Evolutionary conservation across 2,329 filamentous ascomycete species (phyloP).

Genomic region (Fusarium protoensiforme): DNA sequence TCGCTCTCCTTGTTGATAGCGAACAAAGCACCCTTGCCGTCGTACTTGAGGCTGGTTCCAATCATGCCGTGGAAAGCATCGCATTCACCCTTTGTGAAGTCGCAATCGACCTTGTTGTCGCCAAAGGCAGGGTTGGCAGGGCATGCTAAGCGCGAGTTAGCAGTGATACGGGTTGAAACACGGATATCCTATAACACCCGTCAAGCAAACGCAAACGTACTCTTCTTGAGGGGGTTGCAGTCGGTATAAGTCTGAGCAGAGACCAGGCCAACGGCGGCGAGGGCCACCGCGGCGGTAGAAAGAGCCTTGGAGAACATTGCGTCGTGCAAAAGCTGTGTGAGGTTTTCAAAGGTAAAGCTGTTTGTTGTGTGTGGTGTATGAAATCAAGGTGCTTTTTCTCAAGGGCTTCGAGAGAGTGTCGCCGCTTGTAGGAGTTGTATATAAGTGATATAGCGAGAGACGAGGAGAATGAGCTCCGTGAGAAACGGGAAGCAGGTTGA

Average conservation of each 20-base stretch:
- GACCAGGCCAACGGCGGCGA: conserved; percentile 61
- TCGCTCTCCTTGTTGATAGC: conserved; percentile 75
- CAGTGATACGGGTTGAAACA: not conserved
- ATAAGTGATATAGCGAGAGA: conserved; percentile 1
- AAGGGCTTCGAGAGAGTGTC: conserved; percentile 31
- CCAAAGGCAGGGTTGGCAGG: conserved; percentile 82
- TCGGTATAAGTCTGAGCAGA: conserved; percentile 67
- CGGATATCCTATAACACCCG: not conserved
- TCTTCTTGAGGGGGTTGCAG: conserved; percentile 66
- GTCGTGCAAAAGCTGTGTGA: conserved; percentile 15
- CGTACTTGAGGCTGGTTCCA: conserved; percentile 62
- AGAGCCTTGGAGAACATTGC: conserved; percentile 59
- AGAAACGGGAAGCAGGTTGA: conserved; percentile 13
- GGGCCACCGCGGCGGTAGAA: conserved; percentile 57
- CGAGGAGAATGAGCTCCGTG: not conserved
- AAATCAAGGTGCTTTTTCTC: conserved; percentile 19
- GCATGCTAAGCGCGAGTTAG: conserved; percentile 62
- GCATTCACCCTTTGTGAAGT: conserved; percentile 81
- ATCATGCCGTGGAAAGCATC: conserved; percentile 60
- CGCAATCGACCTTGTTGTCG: conserved; percentile 64
- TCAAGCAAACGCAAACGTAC: conserved; percentile 46
- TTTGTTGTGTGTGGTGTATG: conserved; percentile 17
- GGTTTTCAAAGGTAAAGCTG: not conserved
- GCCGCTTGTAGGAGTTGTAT: conserved; percentile 28
- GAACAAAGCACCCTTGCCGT: conserved; percentile 63